Percentiles rank a stretch among this genome's conserved stretches.
Evolutionary conservation across 1,139 yeast species (phyloP).

Genomic region (Yarrowia galli): DNA sequence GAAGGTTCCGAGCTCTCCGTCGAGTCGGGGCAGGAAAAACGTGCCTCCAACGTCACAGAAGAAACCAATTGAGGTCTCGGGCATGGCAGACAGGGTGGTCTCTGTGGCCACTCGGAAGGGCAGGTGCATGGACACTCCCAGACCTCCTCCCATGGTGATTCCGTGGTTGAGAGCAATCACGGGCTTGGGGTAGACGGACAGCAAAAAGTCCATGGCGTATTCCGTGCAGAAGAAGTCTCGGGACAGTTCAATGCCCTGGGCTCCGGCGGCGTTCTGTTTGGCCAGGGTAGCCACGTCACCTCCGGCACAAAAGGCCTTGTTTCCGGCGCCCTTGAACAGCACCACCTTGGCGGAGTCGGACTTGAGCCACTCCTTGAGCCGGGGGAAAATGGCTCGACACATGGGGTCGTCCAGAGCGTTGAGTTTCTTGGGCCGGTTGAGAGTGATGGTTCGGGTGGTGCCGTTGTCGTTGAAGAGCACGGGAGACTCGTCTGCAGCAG

Average conservation of each 20-base stretch:
- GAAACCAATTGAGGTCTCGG: conserved; percentile 96
- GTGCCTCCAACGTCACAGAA: conserved; percentile 97
- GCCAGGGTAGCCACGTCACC: conserved; percentile 88
- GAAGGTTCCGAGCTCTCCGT: conserved; percentile 83
- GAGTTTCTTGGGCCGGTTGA: conserved; percentile 82
- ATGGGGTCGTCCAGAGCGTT: conserved; percentile 84
- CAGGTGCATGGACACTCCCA: conserved; percentile 89
- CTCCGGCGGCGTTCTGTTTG: conserved; percentile 57
- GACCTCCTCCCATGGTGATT: conserved; percentile 98
- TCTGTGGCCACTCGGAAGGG: conserved; percentile 94
- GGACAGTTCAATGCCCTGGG: conserved; percentile 53
- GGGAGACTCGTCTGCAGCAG: conserved; percentile 53
- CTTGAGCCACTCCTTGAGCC: conserved; percentile 78
- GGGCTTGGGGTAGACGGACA: conserved; percentile 86
- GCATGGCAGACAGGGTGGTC: conserved; percentile 92
- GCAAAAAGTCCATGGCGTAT: conserved; percentile 78
- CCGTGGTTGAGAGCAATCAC: conserved; percentile 87
- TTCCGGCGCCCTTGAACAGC: conserved; percentile 71
- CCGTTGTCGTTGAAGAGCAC: conserved; percentile 70
- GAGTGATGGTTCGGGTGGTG: conserved; percentile 74
- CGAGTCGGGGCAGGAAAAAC: conserved; percentile 83
- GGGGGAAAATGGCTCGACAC: conserved; percentile 76
- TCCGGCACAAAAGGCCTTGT: conserved; percentile 66
- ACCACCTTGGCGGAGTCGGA: conserved; percentile 69
- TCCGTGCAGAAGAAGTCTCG: conserved; percentile 77